Base-by-base conservation (phyloP, 768 basidiomycete genomes). In the Lactifluus volemus region DNA sequence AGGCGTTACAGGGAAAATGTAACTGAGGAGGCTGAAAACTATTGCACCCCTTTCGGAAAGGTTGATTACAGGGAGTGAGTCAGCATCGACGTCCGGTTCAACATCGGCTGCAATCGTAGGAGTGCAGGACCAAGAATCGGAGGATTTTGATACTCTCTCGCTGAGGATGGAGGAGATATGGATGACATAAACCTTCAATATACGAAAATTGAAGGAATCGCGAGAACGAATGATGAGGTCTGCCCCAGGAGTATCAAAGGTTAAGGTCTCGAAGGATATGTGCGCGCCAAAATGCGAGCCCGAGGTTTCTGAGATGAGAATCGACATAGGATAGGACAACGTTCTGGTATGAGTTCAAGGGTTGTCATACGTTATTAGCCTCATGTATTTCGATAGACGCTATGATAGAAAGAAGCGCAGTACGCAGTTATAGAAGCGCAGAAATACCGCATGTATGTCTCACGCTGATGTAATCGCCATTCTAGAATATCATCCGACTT, bases 161-260 rank as follows among this genome's bases (percentile, higher is more conserved):
- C 67, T 63, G 63, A 81, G 74, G 9, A 80, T 68, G 5, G 75
- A 66, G 12, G 77, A 80, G 4, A 77, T 77, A 59, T 71, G 74
- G 32, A 73, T 71, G 45, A 82, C 66, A 36, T 78, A 73, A 44
- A 75, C 63, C 47, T 74, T 77, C 67, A 78, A 74, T 50, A 82
- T 70, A 34, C 73, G 76, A 64, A 81, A 81, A 11, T 73, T 64
- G 8, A 74, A 71, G 5, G 71, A 74, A 57, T 82, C 78, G 1
- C 71, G 67, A 17, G 79, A 74, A 45, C 73, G 73, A 44, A 81
- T 68, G 51, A 77, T 70, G 57, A 78, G 65, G 60, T 80, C 78
- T 5, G 76, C 78, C 17, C 75, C 73, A 17, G 55, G 68, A 52
- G 75, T 73, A 65, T 78, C 69, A 71, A 80, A 77, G 36, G 71